These are phyloP conservation scores for Hirsutella minnesotensis DNA, from an alignment of 2,329 filamentous ascomycete genomes.

Conservation along the genomic window DNA sequence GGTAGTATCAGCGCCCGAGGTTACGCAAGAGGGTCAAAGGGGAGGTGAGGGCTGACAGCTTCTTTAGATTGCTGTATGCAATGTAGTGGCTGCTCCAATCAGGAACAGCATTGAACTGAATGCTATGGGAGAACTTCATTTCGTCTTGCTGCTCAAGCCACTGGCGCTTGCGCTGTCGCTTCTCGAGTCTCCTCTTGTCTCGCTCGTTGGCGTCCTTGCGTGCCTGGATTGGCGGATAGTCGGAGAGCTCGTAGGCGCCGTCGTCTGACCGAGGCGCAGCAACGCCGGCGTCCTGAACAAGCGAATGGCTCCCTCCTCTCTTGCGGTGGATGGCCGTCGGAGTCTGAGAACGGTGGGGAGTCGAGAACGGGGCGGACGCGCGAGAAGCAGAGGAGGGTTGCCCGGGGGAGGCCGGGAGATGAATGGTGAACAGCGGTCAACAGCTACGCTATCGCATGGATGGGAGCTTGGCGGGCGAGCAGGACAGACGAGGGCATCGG, in stretches of 20 bases:
- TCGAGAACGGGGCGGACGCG: conserved; percentile 7
- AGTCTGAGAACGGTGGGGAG: conserved; percentile 9
- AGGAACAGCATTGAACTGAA: conserved; percentile 99
- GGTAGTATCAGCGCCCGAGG: not conserved
- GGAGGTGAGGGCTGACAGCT: conserved; percentile 52
- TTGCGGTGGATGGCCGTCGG: conserved; percentile 14
- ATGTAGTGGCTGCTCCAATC: conserved; percentile 99
- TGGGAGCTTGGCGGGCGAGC: not conserved
- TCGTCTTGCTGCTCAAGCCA: conserved; percentile 65
- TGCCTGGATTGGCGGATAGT: conserved; percentile 22
- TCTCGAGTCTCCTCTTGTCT: conserved; percentile 24
- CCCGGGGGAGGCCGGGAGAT: conserved; percentile 12
- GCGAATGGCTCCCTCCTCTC: conserved; percentile 22
- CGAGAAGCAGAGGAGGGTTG: conserved; percentile 28
- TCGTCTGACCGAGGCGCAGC: conserved; percentile 1
- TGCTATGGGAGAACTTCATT: conserved; percentile 99
- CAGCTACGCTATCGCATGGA: not conserved
- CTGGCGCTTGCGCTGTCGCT: conserved; percentile 51
- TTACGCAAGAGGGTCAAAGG: not conserved
- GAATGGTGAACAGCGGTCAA: conserved; percentile 20
- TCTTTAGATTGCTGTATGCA: conserved; percentile 97
- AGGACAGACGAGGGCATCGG: not conserved
- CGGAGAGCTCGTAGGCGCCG: conserved; percentile 28
- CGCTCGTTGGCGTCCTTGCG: conserved; percentile 17
- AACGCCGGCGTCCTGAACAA: not conserved